Percentiles rank a stretch among this genome's conserved stretches.
phyloP scores from a whole-genome alignment of 768 basidiomycete species.

The Tricholoma sp. region DNA sequence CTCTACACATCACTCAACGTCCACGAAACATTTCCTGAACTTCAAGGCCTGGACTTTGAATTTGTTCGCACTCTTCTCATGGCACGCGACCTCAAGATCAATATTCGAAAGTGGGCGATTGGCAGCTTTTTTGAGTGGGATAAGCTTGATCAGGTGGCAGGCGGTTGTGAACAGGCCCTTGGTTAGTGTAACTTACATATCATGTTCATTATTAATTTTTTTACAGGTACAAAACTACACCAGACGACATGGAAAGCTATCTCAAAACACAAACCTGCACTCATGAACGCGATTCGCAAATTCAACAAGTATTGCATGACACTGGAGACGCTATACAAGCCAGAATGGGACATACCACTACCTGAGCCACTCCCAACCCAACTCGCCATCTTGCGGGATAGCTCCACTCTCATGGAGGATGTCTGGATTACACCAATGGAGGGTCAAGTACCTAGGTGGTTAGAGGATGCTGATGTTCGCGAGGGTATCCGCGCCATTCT shows the following conservation, averaged over 20 bases:
- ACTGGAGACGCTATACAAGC: slow-evolving; percentile 10
- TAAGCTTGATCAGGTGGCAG: slow-evolving; percentile 14
- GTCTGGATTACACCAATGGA: slow-evolving; percentile 24
- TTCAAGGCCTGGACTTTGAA: slow-evolving; percentile 21
- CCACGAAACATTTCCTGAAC: slow-evolving; percentile 25
- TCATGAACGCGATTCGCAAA: slow-evolving; percentile 18
- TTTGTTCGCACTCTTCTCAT: slow-evolving; percentile 28
- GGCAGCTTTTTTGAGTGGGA: slow-evolving; percentile 34
- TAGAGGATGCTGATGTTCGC: slow-evolving; percentile 20
- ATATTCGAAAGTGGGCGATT: slow-evolving; percentile 27
- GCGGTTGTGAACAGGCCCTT: slow-evolving; percentile 1
- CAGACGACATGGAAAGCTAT: slow-evolving; percentile 24
- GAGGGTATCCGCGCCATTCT: slow-evolving; percentile 16
- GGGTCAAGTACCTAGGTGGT: slow-evolving; percentile 21
- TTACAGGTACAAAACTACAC: slow-evolving; percentile 24
- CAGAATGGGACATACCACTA: slow-evolving; percentile 25
- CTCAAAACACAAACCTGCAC: slow-evolving; percentile 18
- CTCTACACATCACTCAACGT: slow-evolving; percentile 32
- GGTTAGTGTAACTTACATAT: neutral
- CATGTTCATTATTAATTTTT: neutral
- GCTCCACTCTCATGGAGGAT: slow-evolving; percentile 27
- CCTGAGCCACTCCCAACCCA: slow-evolving; percentile 25
- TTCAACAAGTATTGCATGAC: slow-evolving; percentile 24
- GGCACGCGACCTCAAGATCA: slow-evolving; percentile 34
- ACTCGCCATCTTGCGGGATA: slow-evolving; percentile 18